These are phyloP conservation scores for Petunia axillaris DNA, from an alignment of 257 asterid genomes.

Conservation along the genomic window DNA sequence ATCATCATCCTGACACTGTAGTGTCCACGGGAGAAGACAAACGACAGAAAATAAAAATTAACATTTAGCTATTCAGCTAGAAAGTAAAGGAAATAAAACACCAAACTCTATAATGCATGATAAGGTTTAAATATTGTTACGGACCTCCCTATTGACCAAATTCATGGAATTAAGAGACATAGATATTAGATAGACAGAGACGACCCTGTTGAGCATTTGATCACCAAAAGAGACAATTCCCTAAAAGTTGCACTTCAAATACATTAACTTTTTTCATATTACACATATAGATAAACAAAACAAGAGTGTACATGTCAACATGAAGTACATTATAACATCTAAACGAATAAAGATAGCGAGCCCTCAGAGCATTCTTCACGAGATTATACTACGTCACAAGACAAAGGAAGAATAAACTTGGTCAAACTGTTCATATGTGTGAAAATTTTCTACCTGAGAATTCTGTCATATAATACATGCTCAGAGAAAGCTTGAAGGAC, in stretches of 20 bases:
- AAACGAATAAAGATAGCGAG: background rate
- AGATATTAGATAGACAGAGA: background rate
- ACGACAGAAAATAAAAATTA: background rate
- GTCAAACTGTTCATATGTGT: slow-evolving; percentile 20
- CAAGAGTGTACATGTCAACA: slow-evolving; percentile 1
- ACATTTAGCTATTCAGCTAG: background rate
- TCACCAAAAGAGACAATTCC: background rate
- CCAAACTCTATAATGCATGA: background rate
- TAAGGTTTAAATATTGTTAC: background rate
- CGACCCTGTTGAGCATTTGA: background rate
- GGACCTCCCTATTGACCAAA: background rate
- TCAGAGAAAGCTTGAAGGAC: background rate
- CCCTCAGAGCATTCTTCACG: slow-evolving; percentile 11
- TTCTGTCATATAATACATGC: slow-evolving; percentile 1
- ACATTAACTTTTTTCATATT: background rate
- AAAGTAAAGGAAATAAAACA: background rate
- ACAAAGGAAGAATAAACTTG: slow-evolving; percentile 1
- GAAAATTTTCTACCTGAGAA: background rate
- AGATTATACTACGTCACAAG: background rate
- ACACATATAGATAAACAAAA: background rate
- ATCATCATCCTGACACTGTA: background rate
- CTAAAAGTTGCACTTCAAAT: background rate
- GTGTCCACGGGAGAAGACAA: background rate
- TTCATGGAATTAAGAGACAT: background rate
- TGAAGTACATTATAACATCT: background rate